Base-by-base conservation (phyloP, 768 basidiomycete species). In the Rhizopogon rudus region DNA sequence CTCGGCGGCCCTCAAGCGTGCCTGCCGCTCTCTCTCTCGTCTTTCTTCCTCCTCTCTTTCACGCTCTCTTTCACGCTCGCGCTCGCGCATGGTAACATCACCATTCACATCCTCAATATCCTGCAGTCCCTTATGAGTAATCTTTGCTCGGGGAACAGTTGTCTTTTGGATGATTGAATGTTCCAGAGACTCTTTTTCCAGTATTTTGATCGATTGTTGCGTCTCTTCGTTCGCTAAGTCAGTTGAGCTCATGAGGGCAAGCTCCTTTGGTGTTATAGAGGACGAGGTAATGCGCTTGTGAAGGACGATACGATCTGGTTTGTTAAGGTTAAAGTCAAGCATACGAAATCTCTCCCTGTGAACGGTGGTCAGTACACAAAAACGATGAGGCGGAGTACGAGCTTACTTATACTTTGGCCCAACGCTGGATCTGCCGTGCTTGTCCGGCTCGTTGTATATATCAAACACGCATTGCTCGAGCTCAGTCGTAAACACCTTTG, bases 61-160 rank as follows among this genome's bases (percentile, higher is more conserved):
- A 50, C 77, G 77, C 61, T 84, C 80, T 44, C 77, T 75, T 62
- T 89, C 88, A 20, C 78, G 71, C 44, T 75, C 70, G 40, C 67
- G 70, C n/a, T 61, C 25, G 61, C 75, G 70, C 45, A 60, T 55
- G 25, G 54, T 52, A 17, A 70, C 69, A 60, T 83, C 81, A 13
- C 83, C 86, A 61, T 82, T 81, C 53, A 86, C 71, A 67, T 85
- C 86, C 68, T 96, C 93, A 64, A 96, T 92, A 63, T 92, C 87
- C 75, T 94, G 87, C 58, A 94, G 72, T 51, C 93, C 93, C 72
- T 96, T 96, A 76, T 94, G 93, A 28, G 93, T 96, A 57, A 93
- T 88, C 70, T 94, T 95, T 52, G 92, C 89, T 37, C 82, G 78
- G 35, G 80, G 75, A 22, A 81, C 78, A 8, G 75, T 73, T 8